Percentiles rank a stretch among this genome's conserved stretches.
Evolutionary conservation across 768 basidiomycete species (phyloP).

Genomic region (Mycena rebaudengoi): DNA sequence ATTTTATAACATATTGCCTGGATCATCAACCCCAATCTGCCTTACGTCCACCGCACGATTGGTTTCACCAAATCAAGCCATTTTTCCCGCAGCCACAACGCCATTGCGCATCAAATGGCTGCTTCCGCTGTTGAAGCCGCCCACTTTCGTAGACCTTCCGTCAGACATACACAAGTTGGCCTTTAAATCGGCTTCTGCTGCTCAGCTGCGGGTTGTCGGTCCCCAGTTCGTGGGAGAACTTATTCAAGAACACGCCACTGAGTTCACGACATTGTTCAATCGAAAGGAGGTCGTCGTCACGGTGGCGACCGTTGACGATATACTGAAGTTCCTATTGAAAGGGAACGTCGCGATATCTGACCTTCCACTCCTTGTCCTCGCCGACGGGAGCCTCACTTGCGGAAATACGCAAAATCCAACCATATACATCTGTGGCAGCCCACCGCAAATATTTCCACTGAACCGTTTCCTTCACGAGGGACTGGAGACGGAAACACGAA

Average conservation of each 20-base stretch:
- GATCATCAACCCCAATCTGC: constrained; percentile 17
- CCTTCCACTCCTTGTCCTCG: constrained; percentile 21
- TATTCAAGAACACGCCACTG: not conserved
- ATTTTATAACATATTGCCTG: constrained; percentile 22
- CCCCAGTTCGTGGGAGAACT: constrained; percentile 2
- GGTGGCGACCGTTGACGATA: not conserved
- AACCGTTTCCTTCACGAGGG: constrained; percentile 15
- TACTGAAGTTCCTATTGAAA: constrained; percentile 14
- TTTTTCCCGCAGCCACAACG: constrained; percentile 11
- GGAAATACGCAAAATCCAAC: not conserved
- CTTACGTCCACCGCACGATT: constrained; percentile 7
- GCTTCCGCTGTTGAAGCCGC: constrained; percentile 1
- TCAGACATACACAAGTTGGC: not conserved
- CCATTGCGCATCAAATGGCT: constrained; percentile 3
- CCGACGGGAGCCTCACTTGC: constrained; percentile 6
- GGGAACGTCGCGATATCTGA: not conserved
- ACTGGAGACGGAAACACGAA: not conserved
- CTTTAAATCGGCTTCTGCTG: not conserved
- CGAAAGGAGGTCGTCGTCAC: not conserved
- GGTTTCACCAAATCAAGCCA: constrained; percentile 19
- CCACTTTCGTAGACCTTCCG: constrained; percentile 12
- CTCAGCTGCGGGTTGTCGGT: constrained; percentile 12
- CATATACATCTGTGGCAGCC: not conserved
- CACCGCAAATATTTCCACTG: constrained; percentile 18
- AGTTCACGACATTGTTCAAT: not conserved